Percentiles rank a stretch among this genome's conserved stretches.
These are phyloP conservation scores for Perkinsus olseni DNA, from an alignment of 169 alveolate genomes.

Conservation along the genomic window DNA sequence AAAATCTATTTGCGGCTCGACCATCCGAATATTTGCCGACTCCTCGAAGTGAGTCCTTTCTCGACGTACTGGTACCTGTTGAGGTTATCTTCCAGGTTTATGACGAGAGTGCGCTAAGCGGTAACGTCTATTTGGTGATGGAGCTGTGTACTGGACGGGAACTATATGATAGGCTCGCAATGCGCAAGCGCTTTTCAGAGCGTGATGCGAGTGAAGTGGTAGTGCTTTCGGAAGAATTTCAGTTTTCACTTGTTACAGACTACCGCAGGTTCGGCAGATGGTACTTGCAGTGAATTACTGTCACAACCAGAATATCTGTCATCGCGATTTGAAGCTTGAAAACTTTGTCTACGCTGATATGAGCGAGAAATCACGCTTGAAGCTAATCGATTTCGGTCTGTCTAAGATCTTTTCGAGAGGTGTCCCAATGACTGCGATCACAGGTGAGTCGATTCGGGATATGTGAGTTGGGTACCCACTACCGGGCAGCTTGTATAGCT, in stretches of 20 bases:
- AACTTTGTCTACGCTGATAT: conserved; percentile 32
- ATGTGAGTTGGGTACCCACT: too few species aligned
- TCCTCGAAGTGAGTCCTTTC: background rate
- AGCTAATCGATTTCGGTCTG: conserved; percentile 30
- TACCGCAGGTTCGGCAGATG: conserved; percentile 19
- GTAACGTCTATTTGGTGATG: background rate
- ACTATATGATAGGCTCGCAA: conserved; percentile 54
- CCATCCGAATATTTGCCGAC: background rate
- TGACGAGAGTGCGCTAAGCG: background rate
- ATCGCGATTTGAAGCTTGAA: conserved; percentile 30
- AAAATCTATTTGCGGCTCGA: background rate
- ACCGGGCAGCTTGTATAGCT: too few species aligned
- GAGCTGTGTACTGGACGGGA: conserved; percentile 23
- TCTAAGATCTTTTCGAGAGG: conserved; percentile 25
- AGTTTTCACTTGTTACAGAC: background rate
- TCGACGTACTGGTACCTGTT: background rate
- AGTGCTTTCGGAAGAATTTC: background rate
- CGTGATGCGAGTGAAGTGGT: conserved; percentile 24
- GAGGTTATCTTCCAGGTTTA: background rate
- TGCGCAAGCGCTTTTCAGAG: conserved; percentile 20
- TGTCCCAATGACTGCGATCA: conserved; percentile 30
- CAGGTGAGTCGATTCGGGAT: background rate
- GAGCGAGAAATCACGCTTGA: conserved; percentile 26
- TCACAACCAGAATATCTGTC: conserved; percentile 37
- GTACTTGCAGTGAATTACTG: conserved; percentile 33